Conservation (phyloP, 495 filamentous ascomycete genomes). For the Geopyxis carbonaria region DNA sequence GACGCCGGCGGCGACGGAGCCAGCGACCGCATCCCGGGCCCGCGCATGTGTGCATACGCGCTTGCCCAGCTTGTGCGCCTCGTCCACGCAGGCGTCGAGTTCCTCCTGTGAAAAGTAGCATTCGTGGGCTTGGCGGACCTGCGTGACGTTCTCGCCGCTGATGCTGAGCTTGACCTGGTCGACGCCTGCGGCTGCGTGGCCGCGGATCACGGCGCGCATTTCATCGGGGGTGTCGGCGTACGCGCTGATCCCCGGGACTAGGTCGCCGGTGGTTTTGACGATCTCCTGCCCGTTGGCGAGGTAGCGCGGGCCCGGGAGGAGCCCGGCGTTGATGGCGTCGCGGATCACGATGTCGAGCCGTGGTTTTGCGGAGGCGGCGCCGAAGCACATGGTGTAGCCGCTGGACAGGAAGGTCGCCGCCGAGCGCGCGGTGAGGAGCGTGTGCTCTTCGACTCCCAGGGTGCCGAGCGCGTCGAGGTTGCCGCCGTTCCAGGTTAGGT, state of each 20-base stretch:
- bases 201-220: slow-evolving; percentile 32
- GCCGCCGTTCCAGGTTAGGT: slow-evolving; percentile 35
- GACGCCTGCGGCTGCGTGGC: slow-evolving; percentile 31
- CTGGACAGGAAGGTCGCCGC: slow-evolving; percentile 33
- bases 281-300: slow-evolving; percentile 37
- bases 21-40: slow-evolving; percentile 32
- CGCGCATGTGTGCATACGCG: slow-evolving; percentile 36
- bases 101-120: slow-evolving; percentile 35
- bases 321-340: slow-evolving; percentile 38
- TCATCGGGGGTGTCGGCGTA: slow-evolving; percentile 33
- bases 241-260: slow-evolving; percentile 32
- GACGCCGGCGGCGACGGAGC: slow-evolving; percentile 32
- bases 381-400: slow-evolving; percentile 36
- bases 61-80: slow-evolving; percentile 31
- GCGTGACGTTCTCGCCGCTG: slow-evolving; percentile 33
- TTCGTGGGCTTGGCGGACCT: slow-evolving; percentile 31
- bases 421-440: slow-evolving; percentile 29
- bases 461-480: slow-evolving; percentile 28
- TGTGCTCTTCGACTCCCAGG: slow-evolving; percentile 34
- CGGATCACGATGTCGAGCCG: slow-evolving; percentile 35
- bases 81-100: slow-evolving; percentile 35
- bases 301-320: slow-evolving; percentile 36
- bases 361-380: slow-evolving; percentile 35
- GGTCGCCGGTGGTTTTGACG: slow-evolving; percentile 30
- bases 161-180: slow-evolving; percentile 39